Evolutionary conservation across 2,329 filamentous ascomycete genomes (phyloP).

Genomic region (Aciculosporium take): DNA sequence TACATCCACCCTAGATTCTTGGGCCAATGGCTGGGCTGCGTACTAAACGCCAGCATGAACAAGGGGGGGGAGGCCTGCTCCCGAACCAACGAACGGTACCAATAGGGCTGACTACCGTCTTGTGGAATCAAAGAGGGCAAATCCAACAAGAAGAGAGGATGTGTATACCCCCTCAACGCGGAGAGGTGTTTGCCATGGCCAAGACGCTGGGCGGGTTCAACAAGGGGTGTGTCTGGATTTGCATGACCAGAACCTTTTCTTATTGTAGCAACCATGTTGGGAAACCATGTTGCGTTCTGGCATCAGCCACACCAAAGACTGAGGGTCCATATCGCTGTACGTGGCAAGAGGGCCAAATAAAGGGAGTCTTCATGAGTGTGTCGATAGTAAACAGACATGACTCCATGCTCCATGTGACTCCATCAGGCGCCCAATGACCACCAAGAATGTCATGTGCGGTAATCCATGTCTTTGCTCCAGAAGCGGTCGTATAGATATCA

Average conservation of each 20-base stretch:
- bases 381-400: conserved; percentile 3
- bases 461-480: not conserved
- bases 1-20: too few relatives aligned
- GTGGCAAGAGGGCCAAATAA: not conserved
- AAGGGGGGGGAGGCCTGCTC: conserved; percentile 10
- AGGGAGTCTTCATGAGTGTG: conserved; percentile 1
- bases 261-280: not conserved
- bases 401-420: not conserved
- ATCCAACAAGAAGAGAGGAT: not conserved
- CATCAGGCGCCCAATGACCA: not conserved
- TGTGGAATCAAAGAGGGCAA: not conserved
- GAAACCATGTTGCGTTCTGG: too few relatives aligned
- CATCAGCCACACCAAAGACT: not conserved
- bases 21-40: conserved; percentile 5
- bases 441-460: not conserved
- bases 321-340: not conserved
- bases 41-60: conserved; percentile 3
- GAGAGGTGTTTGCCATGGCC: not conserved
- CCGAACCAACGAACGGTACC: not conserved
- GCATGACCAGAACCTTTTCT: not conserved
- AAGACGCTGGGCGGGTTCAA: not conserved
- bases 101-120: not conserved
- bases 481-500: not conserved
- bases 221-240: not conserved
- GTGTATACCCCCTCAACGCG: not conserved